phyloP scores from a whole-genome alignment of 2,329 filamentous ascomycete genomes.

The Shiraia sp. region DNA sequence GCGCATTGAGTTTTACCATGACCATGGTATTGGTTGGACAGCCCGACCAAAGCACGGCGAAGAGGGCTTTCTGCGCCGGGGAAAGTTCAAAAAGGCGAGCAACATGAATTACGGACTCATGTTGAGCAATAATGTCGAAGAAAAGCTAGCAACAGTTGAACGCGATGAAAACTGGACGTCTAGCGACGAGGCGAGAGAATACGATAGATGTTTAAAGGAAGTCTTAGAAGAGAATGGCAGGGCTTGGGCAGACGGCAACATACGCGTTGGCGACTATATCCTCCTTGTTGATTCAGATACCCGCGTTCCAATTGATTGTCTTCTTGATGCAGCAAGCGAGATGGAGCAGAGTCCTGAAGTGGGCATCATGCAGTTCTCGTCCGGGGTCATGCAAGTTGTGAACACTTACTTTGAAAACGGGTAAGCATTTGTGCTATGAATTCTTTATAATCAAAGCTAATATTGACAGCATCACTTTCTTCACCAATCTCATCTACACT shows the following conservation, averaged over 20 bases:
- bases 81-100: slow-evolving; percentile 57
- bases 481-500: slow-evolving; percentile 77
- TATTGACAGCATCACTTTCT: slow-evolving; percentile 66
- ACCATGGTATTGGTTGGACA: slow-evolving; percentile 56
- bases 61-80: slow-evolving; percentile 30
- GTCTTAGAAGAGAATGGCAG: slow-evolving; percentile 70
- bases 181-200: slow-evolving; percentile 43
- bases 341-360: slow-evolving; percentile 81
- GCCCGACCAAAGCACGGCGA: slow-evolving; percentile 50
- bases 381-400: slow-evolving; percentile 72
- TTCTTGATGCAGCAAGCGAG: slow-evolving; percentile 78
- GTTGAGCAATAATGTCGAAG: slow-evolving; percentile 65
- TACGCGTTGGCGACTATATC: slow-evolving; percentile 84
- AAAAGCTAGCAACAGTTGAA: slow-evolving; percentile 52
- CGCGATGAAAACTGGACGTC: slow-evolving; percentile 33
- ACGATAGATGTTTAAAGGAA: slow-evolving; percentile 56
- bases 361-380: slow-evolving; percentile 75
- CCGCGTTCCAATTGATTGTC: slow-evolving; percentile 67
- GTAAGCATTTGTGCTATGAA: neutral
- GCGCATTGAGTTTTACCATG: slow-evolving; percentile 55
- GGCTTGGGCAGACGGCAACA: slow-evolving; percentile 78
- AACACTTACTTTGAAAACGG: slow-evolving; percentile 73
- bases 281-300: slow-evolving; percentile 58
- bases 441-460: neutral
- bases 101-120: slow-evolving; percentile 76